A percentile compares a stretch with the other conserved stretches of the same genome.
Conservation (phyloP, 1,139 yeast species). For the Geotrichum citri-aurantii region DNA sequence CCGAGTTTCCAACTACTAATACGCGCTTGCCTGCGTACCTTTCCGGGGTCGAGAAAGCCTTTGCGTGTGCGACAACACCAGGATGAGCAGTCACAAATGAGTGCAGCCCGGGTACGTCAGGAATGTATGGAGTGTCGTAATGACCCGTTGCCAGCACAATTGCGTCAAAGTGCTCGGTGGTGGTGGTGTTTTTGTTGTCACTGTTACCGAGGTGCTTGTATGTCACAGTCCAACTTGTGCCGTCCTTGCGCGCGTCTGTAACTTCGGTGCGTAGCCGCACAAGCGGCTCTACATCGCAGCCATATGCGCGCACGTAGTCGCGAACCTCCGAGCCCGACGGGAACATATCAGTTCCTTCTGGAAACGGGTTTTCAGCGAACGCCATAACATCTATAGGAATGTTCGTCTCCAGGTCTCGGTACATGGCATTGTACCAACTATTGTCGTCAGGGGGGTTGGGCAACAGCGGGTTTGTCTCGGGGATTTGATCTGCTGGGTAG, state of each 20-base stretch:
- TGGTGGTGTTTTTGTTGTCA: slow-evolving; percentile 1
- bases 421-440: slow-evolving; percentile 29
- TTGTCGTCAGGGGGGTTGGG: slow-evolving; percentile 29
- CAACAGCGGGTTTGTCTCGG: slow-evolving; percentile 23
- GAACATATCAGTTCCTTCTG: slow-evolving; percentile 42
- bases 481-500: neutral
- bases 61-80: slow-evolving; percentile 50
- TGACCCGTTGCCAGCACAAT: slow-evolving; percentile 58
- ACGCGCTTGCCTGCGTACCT: slow-evolving; percentile 40
- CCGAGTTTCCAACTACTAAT: slow-evolving; percentile 56
- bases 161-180: slow-evolving; percentile 43
- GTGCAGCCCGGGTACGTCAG: slow-evolving; percentile 48
- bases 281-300: slow-evolving; percentile 36
- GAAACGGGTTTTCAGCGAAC: slow-evolving; percentile 46
- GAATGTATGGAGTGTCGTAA: slow-evolving; percentile 51
- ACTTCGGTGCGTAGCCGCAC: slow-evolving; percentile 41
- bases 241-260: slow-evolving; percentile 31
- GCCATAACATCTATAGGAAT: slow-evolving; percentile 56
- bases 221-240: slow-evolving; percentile 42
- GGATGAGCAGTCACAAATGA: slow-evolving; percentile 46
- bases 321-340: slow-evolving; percentile 48
- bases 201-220: slow-evolving; percentile 20
- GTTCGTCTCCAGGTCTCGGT: slow-evolving; percentile 53
- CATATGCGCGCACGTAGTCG: slow-evolving; percentile 44
- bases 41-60: slow-evolving; percentile 49